Base-by-base conservation (phyloP, 805 yeast species). In the Candida ortonii region DNA sequence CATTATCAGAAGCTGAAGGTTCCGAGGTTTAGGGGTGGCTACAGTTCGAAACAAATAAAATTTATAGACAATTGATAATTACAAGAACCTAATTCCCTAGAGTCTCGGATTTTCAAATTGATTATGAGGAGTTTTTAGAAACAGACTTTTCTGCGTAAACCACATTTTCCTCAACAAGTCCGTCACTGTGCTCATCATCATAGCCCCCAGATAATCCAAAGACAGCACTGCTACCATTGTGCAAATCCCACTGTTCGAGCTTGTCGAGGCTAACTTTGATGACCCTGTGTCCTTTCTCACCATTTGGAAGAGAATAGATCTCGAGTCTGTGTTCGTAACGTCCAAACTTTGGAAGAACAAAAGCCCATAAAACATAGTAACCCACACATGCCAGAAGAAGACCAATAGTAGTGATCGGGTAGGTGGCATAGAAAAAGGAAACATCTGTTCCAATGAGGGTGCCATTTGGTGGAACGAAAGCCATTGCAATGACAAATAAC, bases 381-480 rank as follows among this genome's bases (percentile, higher is more conserved):
- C 29, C 35, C 17, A 53, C 46, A 48, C 70, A 66, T 3, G 59
- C 30, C 4, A 36, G 22, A 15, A 66, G 36, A 3, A 67, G 31
- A 2, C 68, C 68, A 34, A 65, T 46, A 4, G 66, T 57, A 11
- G 61, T 54, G 12, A 65, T 41, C n/a, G 70, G 65, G 42, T 67
- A 65, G 0, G 70, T 59, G 12, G 65, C 64, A 43, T 67, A 67
- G 45, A 67, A 65, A 46, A 67, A 67, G 4, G 66, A 52, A 15
- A 65, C 68, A 42, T 67, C 71, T 29, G 63, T 52, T 3, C 71
- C 71, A 19, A 46, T 64, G 38, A 65, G 52, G 3, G 63, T 49
- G 3, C 67, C 67, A 33, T 56, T 44, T 16, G 71, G 71, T 19
- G 71, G 71, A 21, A 67, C 70, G 43, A 60, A 67, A 0, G 70